Conservation (phyloP, 164 flowering plant genomes). For the Stephania yunnanensis region DNA sequence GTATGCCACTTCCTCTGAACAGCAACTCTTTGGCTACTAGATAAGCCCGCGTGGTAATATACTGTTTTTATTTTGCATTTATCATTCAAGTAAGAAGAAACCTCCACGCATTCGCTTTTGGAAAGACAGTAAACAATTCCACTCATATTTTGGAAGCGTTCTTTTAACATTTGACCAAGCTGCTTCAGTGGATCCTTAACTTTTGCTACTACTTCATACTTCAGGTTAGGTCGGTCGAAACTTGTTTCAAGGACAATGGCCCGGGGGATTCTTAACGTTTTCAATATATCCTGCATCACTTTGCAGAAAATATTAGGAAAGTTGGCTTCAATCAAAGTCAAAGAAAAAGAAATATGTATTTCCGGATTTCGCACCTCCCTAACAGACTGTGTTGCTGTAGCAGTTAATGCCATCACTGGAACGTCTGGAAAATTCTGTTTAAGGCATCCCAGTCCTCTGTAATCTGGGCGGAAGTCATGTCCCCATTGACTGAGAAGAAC, state of each 20-base stretch:
- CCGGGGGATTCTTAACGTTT: slow-evolving; percentile 64
- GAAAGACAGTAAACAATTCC: slow-evolving; percentile 97
- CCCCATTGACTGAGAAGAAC: slow-evolving; percentile 86
- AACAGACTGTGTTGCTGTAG: slow-evolving; percentile 85
- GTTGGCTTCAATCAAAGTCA: neutral
- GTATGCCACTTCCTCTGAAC: slow-evolving; percentile 85
- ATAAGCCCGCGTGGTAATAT: slow-evolving; percentile 92
- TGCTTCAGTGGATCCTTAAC: slow-evolving; percentile 75
- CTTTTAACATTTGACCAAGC: slow-evolving; percentile 62
- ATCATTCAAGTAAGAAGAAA: slow-evolving; percentile 60
- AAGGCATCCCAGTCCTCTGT: slow-evolving; percentile 77
- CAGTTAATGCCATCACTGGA: slow-evolving; percentile 96
- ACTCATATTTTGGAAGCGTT: slow-evolving; percentile 55
- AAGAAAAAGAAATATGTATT: neutral
- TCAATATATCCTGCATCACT: slow-evolving; percentile 69
- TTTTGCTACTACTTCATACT: slow-evolving; percentile 80
- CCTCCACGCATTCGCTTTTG: slow-evolving; percentile 83
- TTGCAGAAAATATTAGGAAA: slow-evolving; percentile 1
- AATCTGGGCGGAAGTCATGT: slow-evolving; percentile 98
- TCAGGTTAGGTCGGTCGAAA: slow-evolving; percentile 95
- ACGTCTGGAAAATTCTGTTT: slow-evolving; percentile 79
- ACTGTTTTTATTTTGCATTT: slow-evolving; percentile 72
- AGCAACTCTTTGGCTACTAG: slow-evolving; percentile 64
- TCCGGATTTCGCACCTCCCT: slow-evolving; percentile 47
- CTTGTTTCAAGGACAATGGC: slow-evolving; percentile 88